Evolutionary conservation across 768 basidiomycete species (phyloP).

Genomic region (Collybia mongolica): DNA sequence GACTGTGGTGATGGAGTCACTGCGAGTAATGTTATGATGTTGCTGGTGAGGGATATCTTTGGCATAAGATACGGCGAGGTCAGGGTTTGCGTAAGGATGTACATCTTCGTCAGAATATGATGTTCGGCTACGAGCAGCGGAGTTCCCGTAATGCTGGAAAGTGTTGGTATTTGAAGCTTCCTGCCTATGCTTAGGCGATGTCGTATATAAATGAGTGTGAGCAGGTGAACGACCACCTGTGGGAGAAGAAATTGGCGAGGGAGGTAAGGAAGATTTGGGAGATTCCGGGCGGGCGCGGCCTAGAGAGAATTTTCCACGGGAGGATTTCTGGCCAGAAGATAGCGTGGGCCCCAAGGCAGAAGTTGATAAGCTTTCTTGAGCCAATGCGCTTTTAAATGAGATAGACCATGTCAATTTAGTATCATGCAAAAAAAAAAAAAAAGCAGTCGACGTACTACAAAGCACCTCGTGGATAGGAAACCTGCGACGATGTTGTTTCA

Average conservation of each 20-base stretch:
- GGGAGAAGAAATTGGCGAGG: conserved; percentile 21
- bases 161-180: too few relatives aligned
- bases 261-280: conserved; percentile 22
- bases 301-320: conserved; percentile 44
- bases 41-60: conserved; percentile 7
- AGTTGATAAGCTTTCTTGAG: conserved; percentile 61
- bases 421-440: conserved; percentile 5
- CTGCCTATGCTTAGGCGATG: too few relatives aligned
- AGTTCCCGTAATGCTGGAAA: not conserved
- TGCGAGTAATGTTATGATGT: conserved; percentile 34
- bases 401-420: conserved; percentile 4
- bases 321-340: conserved; percentile 25
- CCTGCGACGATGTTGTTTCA: conserved; percentile 52
- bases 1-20: conserved; percentile 53
- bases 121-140: conserved; percentile 10
- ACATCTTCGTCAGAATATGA: conserved; percentile 36
- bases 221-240: conserved; percentile 27
- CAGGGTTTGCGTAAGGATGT: conserved; percentile 84
- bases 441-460: conserved; percentile 48
- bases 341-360: conserved; percentile 42
- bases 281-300: conserved; percentile 35
- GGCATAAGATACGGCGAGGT: conserved; percentile 47
- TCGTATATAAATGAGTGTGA: conserved; percentile 15
- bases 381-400: conserved; percentile 42
- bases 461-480: conserved; percentile 50